Evolutionary conservation across 257 asterid genomes (phyloP), one percentile per base, ranked within the genome.

Genomic region (Nicotiana otophora): DNA sequence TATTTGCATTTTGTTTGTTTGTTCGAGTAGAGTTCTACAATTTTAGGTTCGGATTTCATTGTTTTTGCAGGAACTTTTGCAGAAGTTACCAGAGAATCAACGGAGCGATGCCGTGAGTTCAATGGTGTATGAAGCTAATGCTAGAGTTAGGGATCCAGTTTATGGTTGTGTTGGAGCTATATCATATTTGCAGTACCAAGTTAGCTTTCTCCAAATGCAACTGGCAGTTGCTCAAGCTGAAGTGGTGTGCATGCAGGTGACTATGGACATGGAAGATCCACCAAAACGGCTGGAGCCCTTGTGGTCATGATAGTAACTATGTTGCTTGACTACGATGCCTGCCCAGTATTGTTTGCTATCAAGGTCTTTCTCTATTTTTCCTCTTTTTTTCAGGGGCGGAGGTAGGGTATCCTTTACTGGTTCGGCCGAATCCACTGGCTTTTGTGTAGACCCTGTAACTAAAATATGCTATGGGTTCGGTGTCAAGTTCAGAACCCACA

Each of bases 111-210:
- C 96, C 0, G 94, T 90, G 70, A 90, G 91, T 63, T 85, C 94
- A 19, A 90, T 92, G 92, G 94, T 89, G 12, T 92, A 92, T 77
- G 96, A 92, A 74, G 96, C 96, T 8, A 88, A 92, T 10, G 96
- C 96, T 0, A 84, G 94, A 28, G 86, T 92, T 5, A 83, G 93
- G 26, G 96, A 92, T 86, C 96, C 94, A 0, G 89, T 92, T 4
- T 92, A 92, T 36, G 96, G 94, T 9, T 92, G 94, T 23, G 96
- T 92, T 11, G 92, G 93, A 5, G 92, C 92, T 0, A 90, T 92
- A 34, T 88, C 94, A 6, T 88, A 93, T 8, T 81, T 92, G 54
- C 96, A 90, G 16, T 91, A 92, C 1, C 94, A 92, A 65, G 84
- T 92, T 10, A 94, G 90, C 16, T 62, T 55, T 15, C 86, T 89